These are phyloP conservation scores for Trametes gibbosa DNA, from an alignment of 768 basidiomycete species.

Conservation along the genomic window DNA sequence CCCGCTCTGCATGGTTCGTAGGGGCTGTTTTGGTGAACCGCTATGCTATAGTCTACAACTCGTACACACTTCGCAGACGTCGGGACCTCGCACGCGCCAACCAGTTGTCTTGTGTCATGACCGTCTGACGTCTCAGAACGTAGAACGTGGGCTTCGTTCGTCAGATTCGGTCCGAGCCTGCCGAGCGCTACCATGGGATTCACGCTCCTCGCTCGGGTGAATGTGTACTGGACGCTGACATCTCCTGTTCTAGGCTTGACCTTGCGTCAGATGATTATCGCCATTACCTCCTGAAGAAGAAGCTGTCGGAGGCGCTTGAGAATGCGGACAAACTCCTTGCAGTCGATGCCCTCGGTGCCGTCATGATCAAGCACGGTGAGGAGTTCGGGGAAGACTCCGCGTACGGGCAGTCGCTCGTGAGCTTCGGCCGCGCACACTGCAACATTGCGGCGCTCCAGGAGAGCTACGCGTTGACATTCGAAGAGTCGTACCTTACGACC, in stretches of 20 bases:
- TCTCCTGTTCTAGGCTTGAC: slow-evolving; percentile 50
- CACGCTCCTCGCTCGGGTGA: too few species aligned
- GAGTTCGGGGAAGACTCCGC: slow-evolving; percentile 75
- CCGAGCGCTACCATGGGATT: background rate
- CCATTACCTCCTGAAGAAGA: slow-evolving; percentile 71
- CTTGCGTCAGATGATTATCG: slow-evolving; percentile 72
- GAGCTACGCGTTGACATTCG: slow-evolving; percentile 67
- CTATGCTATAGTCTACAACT: too few species aligned
- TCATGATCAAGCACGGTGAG: slow-evolving; percentile 85
- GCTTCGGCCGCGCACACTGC: slow-evolving; percentile 80
- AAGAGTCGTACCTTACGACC: slow-evolving; percentile 69
- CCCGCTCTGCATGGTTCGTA: too few species aligned
- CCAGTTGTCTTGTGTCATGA: too few species aligned
- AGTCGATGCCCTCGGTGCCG: slow-evolving; percentile 76
- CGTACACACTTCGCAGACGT: too few species aligned
- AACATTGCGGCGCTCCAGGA: slow-evolving; percentile 85
- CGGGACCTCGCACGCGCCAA: too few species aligned
- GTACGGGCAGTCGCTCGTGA: slow-evolving; percentile 69
- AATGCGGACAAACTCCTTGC: slow-evolving; percentile 71
- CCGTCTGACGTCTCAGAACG: background rate
- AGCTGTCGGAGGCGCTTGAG: slow-evolving; percentile 58
- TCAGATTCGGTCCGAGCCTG: background rate
- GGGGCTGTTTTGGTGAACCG: too few species aligned
- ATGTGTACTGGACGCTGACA: too few species aligned
- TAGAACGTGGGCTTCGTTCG: background rate